Evolutionary conservation across 805 yeast species (phyloP).

Genomic region (Jamesozyma rosinii): DNA sequence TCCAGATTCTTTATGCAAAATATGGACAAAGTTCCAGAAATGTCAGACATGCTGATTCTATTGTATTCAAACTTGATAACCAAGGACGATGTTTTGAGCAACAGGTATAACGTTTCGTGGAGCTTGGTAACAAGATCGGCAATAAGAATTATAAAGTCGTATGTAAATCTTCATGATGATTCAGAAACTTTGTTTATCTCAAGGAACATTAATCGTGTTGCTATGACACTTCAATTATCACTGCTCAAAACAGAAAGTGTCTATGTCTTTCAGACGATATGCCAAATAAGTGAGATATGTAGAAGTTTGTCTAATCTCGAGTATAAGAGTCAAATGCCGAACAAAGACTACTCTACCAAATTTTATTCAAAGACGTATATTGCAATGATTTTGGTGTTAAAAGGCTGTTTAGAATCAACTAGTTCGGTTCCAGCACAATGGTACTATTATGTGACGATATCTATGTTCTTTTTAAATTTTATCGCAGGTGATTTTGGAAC

Average conservation of each 20-base stretch:
- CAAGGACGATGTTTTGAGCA: constrained; percentile 1
- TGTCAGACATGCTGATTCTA: not conserved
- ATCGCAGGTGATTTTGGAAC: constrained; percentile 21
- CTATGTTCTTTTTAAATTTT: constrained; percentile 18
- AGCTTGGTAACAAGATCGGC: constrained; percentile 10
- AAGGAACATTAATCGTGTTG: constrained; percentile 16
- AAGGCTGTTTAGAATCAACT: constrained; percentile 10
- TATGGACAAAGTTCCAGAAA: not conserved
- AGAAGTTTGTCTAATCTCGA: constrained; percentile 12
- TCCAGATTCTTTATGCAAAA: constrained; percentile 3
- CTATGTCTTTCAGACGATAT: constrained; percentile 5
- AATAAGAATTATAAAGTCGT: constrained; percentile 8
- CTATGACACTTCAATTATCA: constrained; percentile 15
- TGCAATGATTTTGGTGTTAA: constrained; percentile 13
- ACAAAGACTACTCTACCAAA: constrained; percentile 10
- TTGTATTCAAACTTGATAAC: constrained; percentile 5
- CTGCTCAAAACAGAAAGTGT: constrained; percentile 4
- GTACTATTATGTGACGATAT: constrained; percentile 11
- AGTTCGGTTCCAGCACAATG: constrained; percentile 5
- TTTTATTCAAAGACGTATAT: constrained; percentile 17
- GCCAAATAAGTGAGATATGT: constrained; percentile 7
- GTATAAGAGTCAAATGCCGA: constrained; percentile 4
- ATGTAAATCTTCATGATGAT: constrained; percentile 5
- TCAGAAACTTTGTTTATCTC: constrained; percentile 5
- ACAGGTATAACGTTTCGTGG: constrained; percentile 9